A percentile compares a stretch with the other conserved stretches of the same genome.
These are phyloP conservation scores for Entomortierella beljakovae DNA, from an alignment of 192 early-diverging fungal genomes.

Conservation along the genomic window DNA sequence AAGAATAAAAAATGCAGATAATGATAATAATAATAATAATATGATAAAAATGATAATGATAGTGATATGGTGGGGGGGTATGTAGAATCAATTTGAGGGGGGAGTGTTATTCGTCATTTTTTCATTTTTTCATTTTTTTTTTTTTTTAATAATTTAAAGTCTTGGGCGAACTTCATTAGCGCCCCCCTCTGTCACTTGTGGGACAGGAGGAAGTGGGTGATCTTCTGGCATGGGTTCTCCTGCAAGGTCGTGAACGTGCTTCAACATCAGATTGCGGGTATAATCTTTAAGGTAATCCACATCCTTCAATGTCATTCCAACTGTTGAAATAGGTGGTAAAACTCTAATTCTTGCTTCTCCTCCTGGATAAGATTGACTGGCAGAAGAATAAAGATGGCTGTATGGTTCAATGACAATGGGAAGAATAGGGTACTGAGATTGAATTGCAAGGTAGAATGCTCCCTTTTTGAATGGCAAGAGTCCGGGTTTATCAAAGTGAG, in stretches of 20 bases:
- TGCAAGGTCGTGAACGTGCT: slow-evolving; percentile 48
- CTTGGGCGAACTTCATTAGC: not conserved
- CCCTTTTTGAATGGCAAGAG: slow-evolving; percentile 96
- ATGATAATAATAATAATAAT: no score
- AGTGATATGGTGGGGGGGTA: no score
- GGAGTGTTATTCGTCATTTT: not conserved
- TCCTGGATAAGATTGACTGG: slow-evolving; percentile 55
- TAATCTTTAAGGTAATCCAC: slow-evolving; percentile 57
- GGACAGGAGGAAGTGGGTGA: not conserved
- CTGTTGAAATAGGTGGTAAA: slow-evolving; percentile 62
- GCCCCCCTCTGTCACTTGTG: not conserved
- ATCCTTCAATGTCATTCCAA: slow-evolving; percentile 44
- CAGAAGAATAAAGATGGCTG: slow-evolving; percentile 65
- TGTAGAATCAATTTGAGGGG: no score
- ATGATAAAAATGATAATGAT: no score
- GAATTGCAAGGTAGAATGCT: slow-evolving; percentile 92
- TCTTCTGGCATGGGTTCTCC: slow-evolving; percentile 51
- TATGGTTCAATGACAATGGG: slow-evolving; percentile 85
- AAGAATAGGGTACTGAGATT: slow-evolving; percentile 84
- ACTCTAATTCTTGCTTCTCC: slow-evolving; percentile 68
- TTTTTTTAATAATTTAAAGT: not conserved
- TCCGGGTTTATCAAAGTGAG: slow-evolving; percentile 69
- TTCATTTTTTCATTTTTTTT: not conserved
- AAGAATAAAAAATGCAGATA: no score
- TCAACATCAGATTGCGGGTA: slow-evolving; percentile 61